Base-by-base conservation (phyloP, 768 basidiomycete genomes). In the Macrolepiota albuminosa region DNA sequence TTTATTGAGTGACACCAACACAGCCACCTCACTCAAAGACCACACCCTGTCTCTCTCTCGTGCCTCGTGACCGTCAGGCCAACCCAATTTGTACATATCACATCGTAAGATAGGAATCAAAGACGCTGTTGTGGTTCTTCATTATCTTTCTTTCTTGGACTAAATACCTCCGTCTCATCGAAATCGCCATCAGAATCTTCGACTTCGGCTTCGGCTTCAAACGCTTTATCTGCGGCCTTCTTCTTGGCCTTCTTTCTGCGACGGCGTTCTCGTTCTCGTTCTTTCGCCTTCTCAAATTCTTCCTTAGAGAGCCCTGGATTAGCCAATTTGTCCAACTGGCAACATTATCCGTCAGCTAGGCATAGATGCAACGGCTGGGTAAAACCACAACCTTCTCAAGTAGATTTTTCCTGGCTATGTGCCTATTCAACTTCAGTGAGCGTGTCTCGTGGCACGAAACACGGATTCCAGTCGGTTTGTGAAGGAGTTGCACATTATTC, bases 401-500 rank as follows among this genome's bases (percentile, higher is more conserved):
- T 56, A 98, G 68, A 63, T 84, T 75, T 63, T 81, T 83, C 61
- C 94, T 80, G 16, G 95, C 95, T 31, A 88, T 70, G 68, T 83
- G 84, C 64, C 95, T 78, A 68, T 98, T 98, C 64, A 86, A 80
- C 34, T 83, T 76, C 49, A 95, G 74, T 2, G 93, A 95, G 48
- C 95, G 87, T 6, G 94, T 95, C 67, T 92, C 86, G 72, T 98
- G 95, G 68, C 92, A 94, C 4, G 84, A 77, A 14, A 96, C 89
- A 42, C 95, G 86, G 54, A 95, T 79, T 6, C 93, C 91, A 21
- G 91, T 93, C 2, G 95, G 94, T 65, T 86, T 88, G 70, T 98
- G 95, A 43, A 93, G 75, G 33, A 98, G 78, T 69, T 94, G 93
- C 31, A 96, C 94, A 68, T 92, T 90, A 73, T 95, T 87, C 77